These are phyloP conservation scores for Rhizophagus clarus DNA, from an alignment of 192 early-diverging fungal genomes.

Conservation along the genomic window DNA sequence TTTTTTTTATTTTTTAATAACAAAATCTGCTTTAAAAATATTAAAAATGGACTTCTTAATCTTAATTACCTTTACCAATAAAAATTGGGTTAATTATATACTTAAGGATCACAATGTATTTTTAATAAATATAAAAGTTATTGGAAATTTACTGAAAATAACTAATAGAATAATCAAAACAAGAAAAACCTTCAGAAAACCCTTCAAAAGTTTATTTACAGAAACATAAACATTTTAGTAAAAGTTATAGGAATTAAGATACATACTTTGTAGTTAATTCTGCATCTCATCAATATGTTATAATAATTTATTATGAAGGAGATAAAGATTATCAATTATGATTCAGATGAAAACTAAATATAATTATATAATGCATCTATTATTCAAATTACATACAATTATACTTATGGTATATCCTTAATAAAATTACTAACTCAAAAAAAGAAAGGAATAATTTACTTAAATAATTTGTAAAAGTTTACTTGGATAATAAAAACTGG, in stretches of 20 bases:
- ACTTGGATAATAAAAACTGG: not conserved
- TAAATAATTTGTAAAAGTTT: slow-evolving; percentile 7
- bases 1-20: too few species aligned
- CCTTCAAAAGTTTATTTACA: slow-evolving; percentile 17
- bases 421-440: slow-evolving; percentile 3
- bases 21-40: too few species aligned
- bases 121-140: not conserved
- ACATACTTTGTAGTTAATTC: slow-evolving; percentile 15
- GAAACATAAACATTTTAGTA: slow-evolving; percentile 12
- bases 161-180: slow-evolving; percentile 12
- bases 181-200: slow-evolving; percentile 1
- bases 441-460: slow-evolving; percentile 8
- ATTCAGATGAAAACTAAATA: slow-evolving; percentile 24
- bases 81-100: not conserved
- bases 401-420: slow-evolving; percentile 22
- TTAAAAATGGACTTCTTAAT: too few species aligned
- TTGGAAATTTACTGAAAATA: slow-evolving; percentile 13
- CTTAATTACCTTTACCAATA: too few species aligned
- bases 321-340: slow-evolving; percentile 18
- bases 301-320: slow-evolving; percentile 21
- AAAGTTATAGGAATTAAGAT: slow-evolving; percentile 11
- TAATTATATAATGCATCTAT: not conserved
- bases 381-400: not conserved
- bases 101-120: not conserved
- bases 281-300: slow-evolving; percentile 11